Percentiles rank a stretch among this genome's conserved stretches.
These are phyloP conservation scores for Apiospora aurea DNA, from an alignment of 2,329 filamentous ascomycete genomes.

Conservation along the genomic window DNA sequence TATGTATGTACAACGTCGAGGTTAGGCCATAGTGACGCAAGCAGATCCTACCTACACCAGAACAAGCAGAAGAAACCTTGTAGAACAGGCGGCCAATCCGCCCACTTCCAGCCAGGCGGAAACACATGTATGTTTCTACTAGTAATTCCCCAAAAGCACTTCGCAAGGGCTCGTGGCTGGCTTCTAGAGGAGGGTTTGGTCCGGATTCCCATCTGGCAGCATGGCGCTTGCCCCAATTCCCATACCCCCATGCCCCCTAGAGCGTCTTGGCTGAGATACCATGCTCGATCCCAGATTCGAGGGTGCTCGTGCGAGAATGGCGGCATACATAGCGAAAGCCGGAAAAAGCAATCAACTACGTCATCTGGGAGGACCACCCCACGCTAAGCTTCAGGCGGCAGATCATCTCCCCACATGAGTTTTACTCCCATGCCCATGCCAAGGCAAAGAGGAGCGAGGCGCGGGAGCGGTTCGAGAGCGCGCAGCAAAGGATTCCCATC, in stretches of 20 bases:
- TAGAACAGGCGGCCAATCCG: not conserved
- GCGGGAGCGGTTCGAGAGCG: too few species aligned
- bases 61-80: not conserved
- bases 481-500: too few species aligned
- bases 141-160: not conserved
- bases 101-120: not conserved
- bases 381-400: not conserved
- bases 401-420: not conserved
- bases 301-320: not conserved
- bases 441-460: not conserved
- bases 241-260: not conserved
- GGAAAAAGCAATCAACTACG: constrained; percentile 7
- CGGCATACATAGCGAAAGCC: not conserved
- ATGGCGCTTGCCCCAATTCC: constrained; percentile 1
- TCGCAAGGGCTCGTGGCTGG: constrained; percentile 3
- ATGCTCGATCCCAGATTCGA: constrained; percentile 5
- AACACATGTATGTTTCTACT: not conserved
- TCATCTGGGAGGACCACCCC: not conserved
- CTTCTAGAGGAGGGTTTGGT: not conserved
- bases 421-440: not conserved
- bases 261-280: not conserved
- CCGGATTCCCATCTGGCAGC: not conserved
- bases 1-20: constrained; percentile 1
- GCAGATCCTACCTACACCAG: not conserved
- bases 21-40: constrained; percentile 19